phyloP scores from a whole-genome alignment of 1,139 yeast species.

The Wickerhamomyces sp. region DNA sequence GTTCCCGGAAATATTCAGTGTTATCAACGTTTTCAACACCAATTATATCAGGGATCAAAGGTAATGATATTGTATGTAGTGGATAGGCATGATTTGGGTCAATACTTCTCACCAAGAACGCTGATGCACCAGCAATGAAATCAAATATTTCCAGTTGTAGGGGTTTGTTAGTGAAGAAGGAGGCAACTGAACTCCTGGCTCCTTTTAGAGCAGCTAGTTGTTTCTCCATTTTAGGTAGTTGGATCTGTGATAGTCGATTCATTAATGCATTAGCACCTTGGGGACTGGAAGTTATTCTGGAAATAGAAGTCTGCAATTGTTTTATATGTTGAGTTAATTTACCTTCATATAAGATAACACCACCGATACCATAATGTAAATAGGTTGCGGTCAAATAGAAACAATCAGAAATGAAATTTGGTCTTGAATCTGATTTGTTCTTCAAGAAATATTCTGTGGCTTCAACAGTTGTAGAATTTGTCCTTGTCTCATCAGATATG shows the following conservation, averaged over 20 bases:
- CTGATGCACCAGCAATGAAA: constrained; percentile 69
- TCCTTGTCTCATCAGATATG: constrained; percentile 74
- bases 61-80: constrained; percentile 46
- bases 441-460: constrained; percentile 51
- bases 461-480: constrained; percentile 70
- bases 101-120: constrained; percentile 63
- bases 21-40: constrained; percentile 64
- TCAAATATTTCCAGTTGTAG: constrained; percentile 68
- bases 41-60: constrained; percentile 50
- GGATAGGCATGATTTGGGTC: constrained; percentile 73
- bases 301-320: constrained; percentile 48
- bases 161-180: constrained; percentile 50
- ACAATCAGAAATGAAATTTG: constrained; percentile 86
- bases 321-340: constrained; percentile 37
- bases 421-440: constrained; percentile 28
- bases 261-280: constrained; percentile 21
- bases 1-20: constrained; percentile 56
- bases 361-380: constrained; percentile 87
- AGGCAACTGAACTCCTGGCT: constrained; percentile 48
- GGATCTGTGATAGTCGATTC: constrained; percentile 31
- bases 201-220: constrained; percentile 38
- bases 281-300: constrained; percentile 34
- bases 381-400: constrained; percentile 77
- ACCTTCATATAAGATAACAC: constrained; percentile 55
- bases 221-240: constrained; percentile 42